These are phyloP conservation scores for Chlamydomonas sp. DNA, from an alignment of 139 green algal species.

Conservation along the genomic window DNA sequence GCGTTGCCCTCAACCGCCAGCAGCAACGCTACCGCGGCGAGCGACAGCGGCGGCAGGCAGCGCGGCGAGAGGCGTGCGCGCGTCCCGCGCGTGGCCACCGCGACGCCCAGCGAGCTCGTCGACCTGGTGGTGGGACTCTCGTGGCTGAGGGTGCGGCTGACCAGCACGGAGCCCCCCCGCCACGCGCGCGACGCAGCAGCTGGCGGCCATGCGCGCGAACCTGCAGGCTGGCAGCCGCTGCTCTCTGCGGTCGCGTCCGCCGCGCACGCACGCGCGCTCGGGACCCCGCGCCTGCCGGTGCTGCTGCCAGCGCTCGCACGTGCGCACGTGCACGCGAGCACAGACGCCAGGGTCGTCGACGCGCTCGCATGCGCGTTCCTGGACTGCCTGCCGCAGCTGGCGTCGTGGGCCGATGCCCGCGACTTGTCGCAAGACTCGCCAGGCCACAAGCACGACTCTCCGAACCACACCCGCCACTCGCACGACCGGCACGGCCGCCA, in stretches of 20 bases:
- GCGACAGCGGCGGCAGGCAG: not conserved
- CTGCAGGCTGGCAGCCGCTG: slow-evolving; percentile 5
- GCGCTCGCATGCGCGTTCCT: not conserved
- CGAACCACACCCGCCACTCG: not conserved
- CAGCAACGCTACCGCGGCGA: not conserved
- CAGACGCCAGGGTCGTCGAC: not conserved
- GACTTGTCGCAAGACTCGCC: not conserved
- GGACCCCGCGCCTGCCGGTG: not conserved
- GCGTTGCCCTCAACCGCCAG: not conserved
- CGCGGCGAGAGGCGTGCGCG: not conserved
- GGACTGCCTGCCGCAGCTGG: slow-evolving; percentile 6
- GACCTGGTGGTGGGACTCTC: not conserved
- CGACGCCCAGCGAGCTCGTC: not conserved
- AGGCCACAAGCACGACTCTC: not conserved
- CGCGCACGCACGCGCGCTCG: not conserved
- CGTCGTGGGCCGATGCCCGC: not conserved
- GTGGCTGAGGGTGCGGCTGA: not conserved
- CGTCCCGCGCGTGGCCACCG: slow-evolving; percentile 1
- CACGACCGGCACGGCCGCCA: too few species aligned
- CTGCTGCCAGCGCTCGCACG: not conserved
- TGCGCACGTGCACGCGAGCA: not conserved
- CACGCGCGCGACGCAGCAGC: not conserved
- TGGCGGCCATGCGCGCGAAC: not conserved
- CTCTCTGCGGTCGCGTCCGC: not conserved
- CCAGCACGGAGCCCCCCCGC: too few species aligned